Evolutionary conservation across 805 yeast species (phyloP).

Genomic region (Yarrowia sp.): DNA sequence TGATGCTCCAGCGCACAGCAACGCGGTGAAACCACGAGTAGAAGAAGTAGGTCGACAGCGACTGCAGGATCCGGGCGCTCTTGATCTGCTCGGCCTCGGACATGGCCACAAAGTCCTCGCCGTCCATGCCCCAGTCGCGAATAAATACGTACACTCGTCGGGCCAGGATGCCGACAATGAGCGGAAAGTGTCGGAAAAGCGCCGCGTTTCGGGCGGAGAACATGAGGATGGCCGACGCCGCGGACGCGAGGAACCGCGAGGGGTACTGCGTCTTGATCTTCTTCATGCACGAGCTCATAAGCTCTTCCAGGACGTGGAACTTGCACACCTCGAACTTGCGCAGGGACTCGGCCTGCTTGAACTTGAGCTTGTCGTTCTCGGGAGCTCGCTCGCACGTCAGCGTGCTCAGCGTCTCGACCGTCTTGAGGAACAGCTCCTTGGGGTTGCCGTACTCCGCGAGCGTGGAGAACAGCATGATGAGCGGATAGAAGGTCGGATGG

Average conservation of each 20-base stretch:
- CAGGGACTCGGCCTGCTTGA: conserved; percentile 24
- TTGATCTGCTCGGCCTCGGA: conserved; percentile 44
- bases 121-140: conserved; percentile 51
- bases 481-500: conserved; percentile 30
- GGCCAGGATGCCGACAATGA: conserved; percentile 43
- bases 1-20: conserved; percentile 37
- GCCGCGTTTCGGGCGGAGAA: conserved; percentile 47
- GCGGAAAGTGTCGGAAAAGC: conserved; percentile 37
- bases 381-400: conserved; percentile 35
- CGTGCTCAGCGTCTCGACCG: conserved; percentile 59
- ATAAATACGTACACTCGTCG: conserved; percentile 59
- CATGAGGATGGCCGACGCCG: conserved; percentile 57
- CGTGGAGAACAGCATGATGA: conserved; percentile 56
- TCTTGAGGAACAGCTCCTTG: conserved; percentile 70
- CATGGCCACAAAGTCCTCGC: conserved; percentile 39
- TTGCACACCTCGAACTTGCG: conserved; percentile 38
- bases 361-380: not conserved
- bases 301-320: conserved; percentile 65
- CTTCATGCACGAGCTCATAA: conserved; percentile 56
- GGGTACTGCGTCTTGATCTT: conserved; percentile 71
- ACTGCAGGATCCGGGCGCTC: conserved; percentile 63
- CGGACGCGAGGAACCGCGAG: conserved; percentile 72
- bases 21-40: conserved; percentile 42
- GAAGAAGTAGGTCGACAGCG: conserved; percentile 56
- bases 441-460: conserved; percentile 73